These are phyloP conservation scores for Colletotrichum truncatum DNA, from an alignment of 2,329 filamentous ascomycete species.

Conservation along the genomic window DNA sequence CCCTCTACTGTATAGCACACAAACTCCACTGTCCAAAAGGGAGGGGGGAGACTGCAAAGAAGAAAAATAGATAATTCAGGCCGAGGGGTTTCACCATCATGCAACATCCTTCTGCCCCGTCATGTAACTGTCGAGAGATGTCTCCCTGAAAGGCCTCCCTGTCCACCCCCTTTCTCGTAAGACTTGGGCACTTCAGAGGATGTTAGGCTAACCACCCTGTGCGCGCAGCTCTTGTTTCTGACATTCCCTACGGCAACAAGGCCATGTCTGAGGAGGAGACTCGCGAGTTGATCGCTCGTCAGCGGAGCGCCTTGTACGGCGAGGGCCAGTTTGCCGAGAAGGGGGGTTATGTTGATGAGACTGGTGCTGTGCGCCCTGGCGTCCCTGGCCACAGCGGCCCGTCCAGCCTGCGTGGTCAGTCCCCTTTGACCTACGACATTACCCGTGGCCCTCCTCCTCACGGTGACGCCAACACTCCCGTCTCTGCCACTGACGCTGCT, in stretches of 20 bases:
- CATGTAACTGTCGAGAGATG: conserved; percentile 32
- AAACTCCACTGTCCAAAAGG: conserved; percentile 51
- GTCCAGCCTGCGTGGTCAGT: conserved; percentile 76
- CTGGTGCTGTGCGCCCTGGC: conserved; percentile 68
- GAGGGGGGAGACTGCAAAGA: conserved; percentile 40
- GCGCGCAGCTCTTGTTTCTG: conserved; percentile 30
- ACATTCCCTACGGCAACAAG: conserved; percentile 65
- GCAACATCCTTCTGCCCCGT: conserved; percentile 30
- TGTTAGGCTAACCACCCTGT: conserved; percentile 28
- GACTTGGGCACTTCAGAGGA: conserved; percentile 21
- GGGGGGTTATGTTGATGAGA: conserved; percentile 74
- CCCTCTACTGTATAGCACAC: conserved; percentile 78
- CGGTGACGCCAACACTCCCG: conserved; percentile 58
- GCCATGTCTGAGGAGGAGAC: conserved; percentile 95
- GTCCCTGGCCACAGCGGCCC: conserved; percentile 73
- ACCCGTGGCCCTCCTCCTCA: conserved; percentile 51
- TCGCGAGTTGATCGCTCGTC: conserved; percentile 93
- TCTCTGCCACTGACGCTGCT: conserved; percentile 46
- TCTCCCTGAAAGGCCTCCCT: conserved; percentile 24
- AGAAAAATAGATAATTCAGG: conserved; percentile 46
- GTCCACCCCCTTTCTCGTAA: conserved; percentile 28
- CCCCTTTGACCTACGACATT: conserved; percentile 79
- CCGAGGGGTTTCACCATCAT: conserved; percentile 31
- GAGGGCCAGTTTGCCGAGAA: conserved; percentile 76
- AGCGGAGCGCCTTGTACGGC: conserved; percentile 93